Percentiles rank a stretch among this genome's conserved stretches.
Evolutionary conservation across 257 asterid species (phyloP).

Genomic region (Verbena officinalis): DNA sequence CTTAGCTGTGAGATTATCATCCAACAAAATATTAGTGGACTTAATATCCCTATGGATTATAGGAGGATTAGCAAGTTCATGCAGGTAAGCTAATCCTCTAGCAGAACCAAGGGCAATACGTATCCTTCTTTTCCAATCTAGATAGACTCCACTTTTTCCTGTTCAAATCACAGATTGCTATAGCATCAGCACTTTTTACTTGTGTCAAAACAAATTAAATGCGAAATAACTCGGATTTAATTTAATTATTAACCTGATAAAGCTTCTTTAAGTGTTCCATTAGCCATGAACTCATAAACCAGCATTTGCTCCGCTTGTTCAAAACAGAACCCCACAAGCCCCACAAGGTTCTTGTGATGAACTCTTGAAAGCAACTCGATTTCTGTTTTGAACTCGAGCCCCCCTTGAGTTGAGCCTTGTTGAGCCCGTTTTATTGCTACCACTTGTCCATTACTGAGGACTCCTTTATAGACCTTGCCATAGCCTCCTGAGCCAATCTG

Average conservation of each 20-base stretch:
- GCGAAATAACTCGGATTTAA: conserved; percentile 14
- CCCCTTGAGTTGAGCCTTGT: conserved; percentile 87
- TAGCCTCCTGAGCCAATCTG: conserved; percentile 97
- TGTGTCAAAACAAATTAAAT: neutral
- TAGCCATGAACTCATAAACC: conserved; percentile 86
- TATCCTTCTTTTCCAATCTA: conserved; percentile 91
- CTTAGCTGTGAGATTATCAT: conserved; percentile 82
- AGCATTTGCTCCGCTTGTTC: conserved; percentile 94
- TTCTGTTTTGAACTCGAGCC: conserved; percentile 90
- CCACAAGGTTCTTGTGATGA: conserved; percentile 93
- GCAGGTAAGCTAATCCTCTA: conserved; percentile 89
- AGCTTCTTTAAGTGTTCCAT: conserved; percentile 78
- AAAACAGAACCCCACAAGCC: conserved; percentile 89
- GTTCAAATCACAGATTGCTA: conserved; percentile 5
- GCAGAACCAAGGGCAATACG: conserved; percentile 86
- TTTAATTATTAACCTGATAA: conserved; percentile 51
- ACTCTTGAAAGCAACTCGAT: conserved; percentile 94
- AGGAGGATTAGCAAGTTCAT: conserved; percentile 94
- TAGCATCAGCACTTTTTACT: too few relatives aligned
- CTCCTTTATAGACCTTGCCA: conserved; percentile 91
- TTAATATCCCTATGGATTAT: conserved; percentile 90
- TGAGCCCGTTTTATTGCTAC: conserved; percentile 89
- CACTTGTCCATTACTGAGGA: conserved; percentile 63
- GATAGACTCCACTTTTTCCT: conserved; percentile 74
- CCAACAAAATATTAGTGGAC: conserved; percentile 81